Evolutionary conservation across 1,139 yeast species (phyloP).

Genomic region (Pichiaceae sp.): DNA sequence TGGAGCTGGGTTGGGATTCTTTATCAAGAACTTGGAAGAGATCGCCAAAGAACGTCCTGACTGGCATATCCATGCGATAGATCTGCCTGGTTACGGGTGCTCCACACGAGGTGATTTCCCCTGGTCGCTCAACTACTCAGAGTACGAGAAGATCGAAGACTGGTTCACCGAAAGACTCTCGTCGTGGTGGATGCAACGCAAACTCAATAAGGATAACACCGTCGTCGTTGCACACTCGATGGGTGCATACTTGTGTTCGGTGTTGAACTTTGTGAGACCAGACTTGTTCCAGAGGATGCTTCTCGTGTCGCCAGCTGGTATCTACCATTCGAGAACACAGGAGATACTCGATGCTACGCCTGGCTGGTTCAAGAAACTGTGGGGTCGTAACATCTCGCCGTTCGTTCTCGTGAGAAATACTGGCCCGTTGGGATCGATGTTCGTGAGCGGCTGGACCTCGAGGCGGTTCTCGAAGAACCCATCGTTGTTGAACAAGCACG

Average conservation of each 20-base stretch:
- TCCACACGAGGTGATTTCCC: slow-evolving; percentile 58
- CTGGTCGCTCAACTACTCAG: slow-evolving; percentile 21
- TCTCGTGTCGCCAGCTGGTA: slow-evolving; percentile 61
- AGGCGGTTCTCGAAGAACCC: slow-evolving; percentile 46
- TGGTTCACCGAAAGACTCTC: slow-evolving; percentile 47
- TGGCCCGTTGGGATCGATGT: slow-evolving; percentile 58
- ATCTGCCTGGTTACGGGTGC: slow-evolving; percentile 70
- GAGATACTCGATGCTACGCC: slow-evolving; percentile 37
- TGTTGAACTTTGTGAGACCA: slow-evolving; percentile 39
- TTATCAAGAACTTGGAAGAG: slow-evolving; percentile 48
- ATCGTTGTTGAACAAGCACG: slow-evolving; percentile 21
- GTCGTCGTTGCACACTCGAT: slow-evolving; percentile 52
- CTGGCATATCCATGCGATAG: slow-evolving; percentile 68
- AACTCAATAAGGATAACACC: slow-evolving; percentile 26
- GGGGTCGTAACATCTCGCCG: slow-evolving; percentile 70
- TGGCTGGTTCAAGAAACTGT: slow-evolving; percentile 51
- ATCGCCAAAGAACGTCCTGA: slow-evolving; percentile 31
- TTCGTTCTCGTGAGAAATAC: slow-evolving; percentile 56
- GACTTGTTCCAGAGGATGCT: slow-evolving; percentile 37
- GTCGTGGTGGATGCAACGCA: slow-evolving; percentile 35
- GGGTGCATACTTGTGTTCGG: slow-evolving; percentile 51
- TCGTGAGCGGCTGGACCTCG: slow-evolving; percentile 73
- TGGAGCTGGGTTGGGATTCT: slow-evolving; percentile 73
- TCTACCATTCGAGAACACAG: slow-evolving; percentile 25
- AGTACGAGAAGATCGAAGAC: slow-evolving; percentile 30